Percentiles rank a stretch among this genome's conserved stretches.
phyloP scores from a whole-genome alignment of 2,329 filamentous ascomycete genomes.

The Aschersonia sp. region DNA sequence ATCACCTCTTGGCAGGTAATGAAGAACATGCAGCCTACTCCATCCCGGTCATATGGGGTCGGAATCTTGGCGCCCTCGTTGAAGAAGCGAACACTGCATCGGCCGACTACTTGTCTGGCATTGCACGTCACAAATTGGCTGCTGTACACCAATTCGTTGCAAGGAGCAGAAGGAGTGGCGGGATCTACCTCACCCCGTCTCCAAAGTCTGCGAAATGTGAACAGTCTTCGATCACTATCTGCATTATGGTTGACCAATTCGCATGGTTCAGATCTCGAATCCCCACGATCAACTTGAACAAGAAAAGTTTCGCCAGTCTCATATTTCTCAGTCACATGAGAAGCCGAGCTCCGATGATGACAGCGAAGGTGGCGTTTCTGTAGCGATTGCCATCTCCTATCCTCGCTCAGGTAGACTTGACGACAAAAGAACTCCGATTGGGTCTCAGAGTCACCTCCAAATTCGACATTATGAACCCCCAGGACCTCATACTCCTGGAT shows the following conservation, averaged over 20 bases:
- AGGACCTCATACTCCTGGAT: conserved; percentile 41
- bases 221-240: conserved; percentile 4
- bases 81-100: conserved; percentile 47
- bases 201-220: conserved; percentile 34
- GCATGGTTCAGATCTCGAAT: conserved; percentile 39
- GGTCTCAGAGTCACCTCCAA: conserved; percentile 33
- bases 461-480: conserved; percentile 41
- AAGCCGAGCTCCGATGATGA: conserved; percentile 14
- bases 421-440: conserved; percentile 49
- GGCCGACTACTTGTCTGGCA: conserved; percentile 28
- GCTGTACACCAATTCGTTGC: conserved; percentile 47
- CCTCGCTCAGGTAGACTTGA: conserved; percentile 47
- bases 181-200: conserved; percentile 29
- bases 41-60: conserved; percentile 49
- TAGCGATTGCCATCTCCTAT: conserved; percentile 48
- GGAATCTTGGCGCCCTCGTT: conserved; percentile 28
- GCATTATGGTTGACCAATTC: conserved; percentile 29
- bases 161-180: conserved; percentile 13
- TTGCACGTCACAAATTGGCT: conserved; percentile 24
- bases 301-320: conserved; percentile 47
- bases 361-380: conserved; percentile 40
- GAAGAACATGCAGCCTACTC: conserved; percentile 52
- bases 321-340: conserved; percentile 17
- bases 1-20: conserved; percentile 28
- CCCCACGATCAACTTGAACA: conserved; percentile 14